Evolutionary conservation across 2,329 filamentous ascomycete species (phyloP).

Genomic region (Penicillium freii): DNA sequence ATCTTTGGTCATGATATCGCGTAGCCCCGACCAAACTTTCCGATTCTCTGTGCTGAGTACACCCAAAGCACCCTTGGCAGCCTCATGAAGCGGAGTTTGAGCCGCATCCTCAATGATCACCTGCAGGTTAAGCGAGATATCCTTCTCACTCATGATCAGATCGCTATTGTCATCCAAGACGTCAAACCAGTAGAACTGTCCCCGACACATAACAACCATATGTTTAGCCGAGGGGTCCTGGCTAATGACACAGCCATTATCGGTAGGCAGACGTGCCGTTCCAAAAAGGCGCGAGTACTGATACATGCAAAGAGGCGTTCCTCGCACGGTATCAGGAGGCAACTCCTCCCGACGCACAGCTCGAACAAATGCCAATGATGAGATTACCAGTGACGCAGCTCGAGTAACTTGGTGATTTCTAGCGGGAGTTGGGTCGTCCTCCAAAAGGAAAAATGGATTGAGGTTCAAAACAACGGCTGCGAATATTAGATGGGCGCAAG

Average conservation of each 20-base stretch:
- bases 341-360: constrained; percentile 92
- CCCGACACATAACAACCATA: constrained; percentile 86
- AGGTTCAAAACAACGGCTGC: constrained; percentile 85
- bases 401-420: constrained; percentile 95
- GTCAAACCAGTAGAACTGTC: constrained; percentile 99
- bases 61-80: constrained; percentile 89
- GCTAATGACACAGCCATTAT: constrained; percentile 91
- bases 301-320: constrained; percentile 92
- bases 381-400: constrained; percentile 86
- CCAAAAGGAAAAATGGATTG: constrained; percentile 95
- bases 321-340: constrained; percentile 79
- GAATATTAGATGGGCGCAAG: constrained; percentile 10
- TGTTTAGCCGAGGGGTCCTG: constrained; percentile 93
- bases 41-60: constrained; percentile 95
- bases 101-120: constrained; percentile 89
- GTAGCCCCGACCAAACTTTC: constrained; percentile 88
- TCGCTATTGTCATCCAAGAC: constrained; percentile 92
- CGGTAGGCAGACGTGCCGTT: constrained; percentile 88
- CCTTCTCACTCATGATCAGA: constrained; percentile 94
- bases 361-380: constrained; percentile 85
- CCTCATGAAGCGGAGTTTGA: constrained; percentile 85
- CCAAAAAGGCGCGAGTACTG: constrained; percentile 95
- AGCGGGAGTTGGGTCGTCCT: constrained; percentile 94
- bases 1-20: constrained; percentile 83
- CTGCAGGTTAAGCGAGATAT: constrained; percentile 85